phyloP scores from a whole-genome alignment of 352 stramenopile species.

The Phytophthora agathidicida region DNA sequence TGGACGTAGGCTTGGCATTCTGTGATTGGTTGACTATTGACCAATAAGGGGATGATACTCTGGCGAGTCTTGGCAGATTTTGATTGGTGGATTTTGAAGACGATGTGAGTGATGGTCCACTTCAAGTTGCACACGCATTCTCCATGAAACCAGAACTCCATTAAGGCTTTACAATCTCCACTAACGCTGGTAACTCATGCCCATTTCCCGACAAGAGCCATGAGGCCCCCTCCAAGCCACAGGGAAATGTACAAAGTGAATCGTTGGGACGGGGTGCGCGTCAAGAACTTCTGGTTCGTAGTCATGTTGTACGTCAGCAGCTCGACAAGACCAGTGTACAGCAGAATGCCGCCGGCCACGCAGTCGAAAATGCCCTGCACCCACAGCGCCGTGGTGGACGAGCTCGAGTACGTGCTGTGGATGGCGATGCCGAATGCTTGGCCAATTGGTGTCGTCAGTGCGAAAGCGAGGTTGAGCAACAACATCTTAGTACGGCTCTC shows the following conservation, averaged over 20 bases:
- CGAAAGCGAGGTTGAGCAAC: conserved; percentile 55
- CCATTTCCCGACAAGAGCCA: conserved; percentile 79
- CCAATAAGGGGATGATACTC: no score
- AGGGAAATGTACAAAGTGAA: conserved; percentile 51
- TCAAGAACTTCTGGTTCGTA: conserved; percentile 63
- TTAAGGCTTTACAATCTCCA: no score
- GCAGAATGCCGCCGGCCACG: conserved; percentile 67
- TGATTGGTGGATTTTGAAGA: conserved; percentile 24
- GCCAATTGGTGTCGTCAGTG: conserved; percentile 59
- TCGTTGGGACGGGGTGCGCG: conserved; percentile 31
- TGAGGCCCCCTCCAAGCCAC: conserved; percentile 56
- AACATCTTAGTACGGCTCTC: conserved; percentile 48
- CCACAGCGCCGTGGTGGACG: conserved; percentile 56
- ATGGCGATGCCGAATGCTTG: conserved; percentile 65
- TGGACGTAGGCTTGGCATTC: conserved; percentile 17
- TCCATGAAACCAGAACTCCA: neutral
- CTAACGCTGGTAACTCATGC: no score
- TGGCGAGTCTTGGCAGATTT: conserved; percentile 14
- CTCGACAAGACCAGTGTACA: conserved; percentile 76
- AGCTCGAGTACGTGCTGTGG: conserved; percentile 54
- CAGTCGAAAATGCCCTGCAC: conserved; percentile 70
- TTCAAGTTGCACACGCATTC: conserved; percentile 23
- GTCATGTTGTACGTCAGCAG: conserved; percentile 79
- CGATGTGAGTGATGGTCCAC: conserved; percentile 17
- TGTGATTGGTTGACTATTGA: conserved; percentile 23